Evolutionary conservation across 306 rosid genomes (phyloP), one percentile per base, ranked within the genome.

Genomic region (Delonix regia): DNA sequence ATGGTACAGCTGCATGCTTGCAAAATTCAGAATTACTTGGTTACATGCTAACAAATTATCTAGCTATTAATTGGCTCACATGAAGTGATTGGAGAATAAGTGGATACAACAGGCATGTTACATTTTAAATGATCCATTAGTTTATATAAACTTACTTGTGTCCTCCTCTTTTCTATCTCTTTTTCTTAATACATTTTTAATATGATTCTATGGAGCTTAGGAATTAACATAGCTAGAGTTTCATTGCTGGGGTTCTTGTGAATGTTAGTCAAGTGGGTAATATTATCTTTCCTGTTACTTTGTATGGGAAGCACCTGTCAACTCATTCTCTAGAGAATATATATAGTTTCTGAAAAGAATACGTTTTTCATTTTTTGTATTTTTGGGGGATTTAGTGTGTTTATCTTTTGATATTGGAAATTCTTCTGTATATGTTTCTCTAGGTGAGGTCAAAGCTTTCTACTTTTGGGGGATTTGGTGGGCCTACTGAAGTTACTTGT

Each of bases 401-500:
- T 15, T 14, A 28, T 4, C 41, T 66, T 52, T 45, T 56, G 57
- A 30, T 76, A n/a, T 69, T 21, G 36, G n/a, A 52, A 69, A 7
- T 77, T 51, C 15, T 74, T 68, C 56, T 52, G n/a, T 78, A 27
- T 61, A 22, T 73, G 57, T 51, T 53, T 49, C 76, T 80, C n/a
- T 60, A 95, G 98, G 89, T 92, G 60, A 89, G 99, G 80, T 79
- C 94, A 22, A 95, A 92, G 86, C 76, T 94, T 80, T 89, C 93
- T 57, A 90, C 94, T 66, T 94, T 92, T 80, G 97, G 94, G 81
- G 97, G 97, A 82, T 95, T 88, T 85, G 93, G 95, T 71, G 97
- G 91, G 80, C 97, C 95, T 8, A 81, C 87, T 61, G 97, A 92
- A 86, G 92, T 90, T 81, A 90, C 97, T 25, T 94, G 97, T 84